Percentiles rank a stretch among this genome's conserved stretches.
These are phyloP conservation scores for Hibiscus trionum DNA, from an alignment of 345 rosid genomes.

Conservation along the genomic window DNA sequence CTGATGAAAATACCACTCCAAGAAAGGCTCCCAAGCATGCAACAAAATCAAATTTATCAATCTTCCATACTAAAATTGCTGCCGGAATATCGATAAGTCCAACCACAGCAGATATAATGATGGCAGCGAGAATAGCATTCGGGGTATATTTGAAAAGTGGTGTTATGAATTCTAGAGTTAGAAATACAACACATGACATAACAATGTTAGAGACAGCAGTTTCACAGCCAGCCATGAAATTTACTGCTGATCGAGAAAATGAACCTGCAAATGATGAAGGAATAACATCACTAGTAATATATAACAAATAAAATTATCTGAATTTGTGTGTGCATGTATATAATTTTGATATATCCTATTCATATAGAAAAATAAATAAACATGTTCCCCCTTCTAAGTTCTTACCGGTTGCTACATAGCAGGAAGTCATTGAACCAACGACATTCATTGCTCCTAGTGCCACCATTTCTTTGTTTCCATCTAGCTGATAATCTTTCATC, in stretches of 20 bases:
- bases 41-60: constrained; percentile 18
- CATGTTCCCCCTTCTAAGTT: not conserved
- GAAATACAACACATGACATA: constrained; percentile 78
- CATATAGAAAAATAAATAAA: not conserved
- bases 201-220: constrained; percentile 85
- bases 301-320: not conserved
- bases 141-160: constrained; percentile 94
- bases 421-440: constrained; percentile 90
- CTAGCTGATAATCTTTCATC: constrained; percentile 89
- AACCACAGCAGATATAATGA: constrained; percentile 74
- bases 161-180: constrained; percentile 72
- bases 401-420: constrained; percentile 80
- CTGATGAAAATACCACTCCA: constrained; percentile 69
- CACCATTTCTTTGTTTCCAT: constrained; percentile 97
- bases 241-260: constrained; percentile 95
- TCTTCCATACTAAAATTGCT: constrained; percentile 67
- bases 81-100: constrained; percentile 68
- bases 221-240: constrained; percentile 87
- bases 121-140: constrained; percentile 83
- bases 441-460: constrained; percentile 96
- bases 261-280: constrained; percentile 47
- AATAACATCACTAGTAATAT: not conserved
- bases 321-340: not conserved
- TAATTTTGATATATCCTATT: not conserved
- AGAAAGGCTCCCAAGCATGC: constrained; percentile 98